Percentiles rank a stretch among this genome's conserved stretches.
Conservation (phyloP, 768 basidiomycete genomes). For the Phylloporus rhodoxanthus region DNA sequence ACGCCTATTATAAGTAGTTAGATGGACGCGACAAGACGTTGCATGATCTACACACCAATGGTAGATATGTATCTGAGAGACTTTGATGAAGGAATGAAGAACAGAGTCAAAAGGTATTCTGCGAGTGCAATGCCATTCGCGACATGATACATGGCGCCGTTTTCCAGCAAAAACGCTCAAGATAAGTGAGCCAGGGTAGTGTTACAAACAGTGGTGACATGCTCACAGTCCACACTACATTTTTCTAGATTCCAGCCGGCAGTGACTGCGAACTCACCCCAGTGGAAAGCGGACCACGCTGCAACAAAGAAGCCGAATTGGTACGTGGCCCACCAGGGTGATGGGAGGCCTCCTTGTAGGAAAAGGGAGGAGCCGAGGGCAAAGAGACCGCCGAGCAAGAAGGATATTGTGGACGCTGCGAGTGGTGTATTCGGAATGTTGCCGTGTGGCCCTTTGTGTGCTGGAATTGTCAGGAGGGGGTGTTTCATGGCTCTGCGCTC, state of each 20-base stretch:
- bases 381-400: constrained; percentile 75
- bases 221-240: constrained; percentile 88
- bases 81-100: constrained; percentile 64
- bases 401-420: constrained; percentile 69
- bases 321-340: constrained; percentile 59
- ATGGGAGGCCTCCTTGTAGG: constrained; percentile 38
- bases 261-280: constrained; percentile 91
- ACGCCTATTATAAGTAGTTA: constrained; percentile 45
- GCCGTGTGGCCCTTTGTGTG: constrained; percentile 36
- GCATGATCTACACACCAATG: constrained; percentile 42
- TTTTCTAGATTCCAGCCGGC: constrained; percentile 94
- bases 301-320: constrained; percentile 81
- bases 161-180: constrained; percentile 88
- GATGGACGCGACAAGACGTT: not conserved
- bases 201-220: not conserved
- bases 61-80: constrained; percentile 49
- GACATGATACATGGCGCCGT: constrained; percentile 77
- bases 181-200: not conserved
- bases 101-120: constrained; percentile 73
- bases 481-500: constrained; percentile 33
- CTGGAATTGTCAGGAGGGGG: constrained; percentile 55
- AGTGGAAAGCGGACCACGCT: constrained; percentile 84
- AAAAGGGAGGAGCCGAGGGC: constrained; percentile 51
- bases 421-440: constrained; percentile 88
- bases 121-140: constrained; percentile 72